Conservation (phyloP, 805 yeast genomes). For the Teunomyces atbi region DNA sequence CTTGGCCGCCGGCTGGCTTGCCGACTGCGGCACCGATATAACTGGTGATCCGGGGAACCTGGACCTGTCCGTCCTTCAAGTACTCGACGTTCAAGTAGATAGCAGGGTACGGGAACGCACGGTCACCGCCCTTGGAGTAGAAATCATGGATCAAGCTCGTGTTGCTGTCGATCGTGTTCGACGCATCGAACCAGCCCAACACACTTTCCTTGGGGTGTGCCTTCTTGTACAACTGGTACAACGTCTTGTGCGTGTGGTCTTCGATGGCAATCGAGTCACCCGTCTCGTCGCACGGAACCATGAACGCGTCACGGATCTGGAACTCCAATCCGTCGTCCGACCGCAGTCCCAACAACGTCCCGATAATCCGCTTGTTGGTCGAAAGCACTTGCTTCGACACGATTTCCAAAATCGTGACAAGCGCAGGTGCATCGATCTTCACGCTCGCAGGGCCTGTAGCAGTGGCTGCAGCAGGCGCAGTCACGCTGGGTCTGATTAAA, state of each 20-base stretch:
- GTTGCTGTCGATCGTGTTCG: constrained; percentile 61
- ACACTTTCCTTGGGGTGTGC: constrained; percentile 77
- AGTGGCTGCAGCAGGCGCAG: constrained; percentile 45
- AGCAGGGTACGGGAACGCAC: constrained; percentile 74
- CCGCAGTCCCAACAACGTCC: constrained; percentile 77
- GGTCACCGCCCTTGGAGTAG: constrained; percentile 65
- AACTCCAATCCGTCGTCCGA: constrained; percentile 80
- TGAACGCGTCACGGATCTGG: constrained; percentile 71
- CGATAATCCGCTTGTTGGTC: constrained; percentile 60
- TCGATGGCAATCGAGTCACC: constrained; percentile 74
- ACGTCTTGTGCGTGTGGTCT: constrained; percentile 68
- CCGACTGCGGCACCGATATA: constrained; percentile 79
- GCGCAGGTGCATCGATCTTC: constrained; percentile 64
- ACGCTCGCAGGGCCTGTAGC: constrained; percentile 52
- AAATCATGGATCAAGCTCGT: constrained; percentile 80
- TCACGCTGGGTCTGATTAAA: constrained; percentile 49
- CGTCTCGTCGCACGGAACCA: constrained; percentile 77
- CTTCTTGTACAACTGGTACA: constrained; percentile 69
- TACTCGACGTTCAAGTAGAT: constrained; percentile 73
- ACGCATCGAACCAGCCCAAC: constrained; percentile 80
- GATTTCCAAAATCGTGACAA: constrained; percentile 74
- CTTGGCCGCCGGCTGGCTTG: constrained; percentile 28
- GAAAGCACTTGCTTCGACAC: constrained; percentile 49
- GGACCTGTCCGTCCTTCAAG: constrained; percentile 44
- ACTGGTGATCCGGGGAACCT: constrained; percentile 59